These are phyloP conservation scores for Trypanosoma grayi DNA, from an alignment of 208 protist species.

Conservation along the genomic window DNA sequence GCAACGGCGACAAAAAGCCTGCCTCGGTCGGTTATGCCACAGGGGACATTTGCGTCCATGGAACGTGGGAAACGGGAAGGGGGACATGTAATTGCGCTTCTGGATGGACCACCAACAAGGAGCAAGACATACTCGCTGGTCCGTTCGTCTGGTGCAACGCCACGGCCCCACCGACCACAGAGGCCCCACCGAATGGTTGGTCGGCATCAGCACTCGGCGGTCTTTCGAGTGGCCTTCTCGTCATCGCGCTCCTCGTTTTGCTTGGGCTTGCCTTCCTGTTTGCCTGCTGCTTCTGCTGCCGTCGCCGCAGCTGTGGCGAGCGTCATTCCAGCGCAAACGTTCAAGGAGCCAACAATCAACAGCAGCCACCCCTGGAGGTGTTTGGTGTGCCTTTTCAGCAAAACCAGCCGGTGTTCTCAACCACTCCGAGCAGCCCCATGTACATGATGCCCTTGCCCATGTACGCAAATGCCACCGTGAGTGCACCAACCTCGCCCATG, in stretches of 20 bases:
- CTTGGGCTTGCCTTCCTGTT: background rate
- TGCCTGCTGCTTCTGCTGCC: slow-evolving; percentile 6
- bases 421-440: background rate
- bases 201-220: background rate
- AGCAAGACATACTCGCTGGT: slow-evolving; percentile 29
- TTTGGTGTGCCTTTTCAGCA: background rate
- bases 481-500: background rate
- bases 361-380: background rate
- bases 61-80: slow-evolving; percentile 25
- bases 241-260: background rate
- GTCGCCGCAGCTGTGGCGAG: background rate
- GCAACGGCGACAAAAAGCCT: background rate
- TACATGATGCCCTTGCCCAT: slow-evolving; percentile 1
- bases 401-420: background rate
- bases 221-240: background rate
- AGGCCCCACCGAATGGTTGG: background rate
- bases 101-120: slow-evolving; percentile 26
- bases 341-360: background rate
- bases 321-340: background rate
- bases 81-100: slow-evolving; percentile 26
- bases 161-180: background rate
- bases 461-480: background rate
- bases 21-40: background rate
- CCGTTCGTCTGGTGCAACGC: slow-evolving; percentile 28
- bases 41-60: slow-evolving; percentile 28